Conservation (phyloP, 2,329 filamentous ascomycete genomes). For the Colletotrichum paranaense region DNA sequence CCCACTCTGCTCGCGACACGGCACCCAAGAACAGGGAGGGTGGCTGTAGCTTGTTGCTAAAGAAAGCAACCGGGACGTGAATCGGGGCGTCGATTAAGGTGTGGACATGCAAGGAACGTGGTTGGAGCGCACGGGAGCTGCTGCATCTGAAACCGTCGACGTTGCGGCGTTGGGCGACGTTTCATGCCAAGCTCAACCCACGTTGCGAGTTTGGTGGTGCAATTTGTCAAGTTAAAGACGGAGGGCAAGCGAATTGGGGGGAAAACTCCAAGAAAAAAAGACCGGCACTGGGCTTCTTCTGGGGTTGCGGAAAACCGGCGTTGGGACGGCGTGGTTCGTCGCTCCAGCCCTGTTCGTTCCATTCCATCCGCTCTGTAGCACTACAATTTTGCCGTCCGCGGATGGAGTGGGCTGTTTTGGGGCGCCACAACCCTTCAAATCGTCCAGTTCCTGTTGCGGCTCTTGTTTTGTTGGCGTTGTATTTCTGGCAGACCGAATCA, state of each 20-base stretch:
- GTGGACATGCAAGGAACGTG: slow-evolving; percentile 35
- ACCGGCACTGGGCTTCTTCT: neutral
- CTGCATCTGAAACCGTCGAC: slow-evolving; percentile 35
- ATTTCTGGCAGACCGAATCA: slow-evolving; percentile 7
- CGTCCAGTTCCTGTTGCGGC: slow-evolving; percentile 24
- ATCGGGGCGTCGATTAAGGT: slow-evolving; percentile 31
- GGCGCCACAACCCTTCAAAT: neutral
- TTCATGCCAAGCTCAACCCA: slow-evolving; percentile 32
- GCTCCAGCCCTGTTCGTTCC: slow-evolving; percentile 19
- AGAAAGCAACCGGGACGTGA: slow-evolving; percentile 32
- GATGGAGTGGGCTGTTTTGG: neutral
- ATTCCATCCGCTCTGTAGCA: slow-evolving; percentile 2
- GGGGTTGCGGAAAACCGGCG: neutral
- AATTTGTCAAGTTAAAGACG: slow-evolving; percentile 26
- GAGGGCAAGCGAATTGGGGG: neutral
- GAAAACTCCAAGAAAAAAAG: neutral
- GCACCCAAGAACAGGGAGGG: slow-evolving; percentile 14
- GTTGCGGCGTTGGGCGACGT: slow-evolving; percentile 35
- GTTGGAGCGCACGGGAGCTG: slow-evolving; percentile 33
- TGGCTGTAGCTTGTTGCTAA: slow-evolving; percentile 32
- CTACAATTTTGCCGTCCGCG: neutral
- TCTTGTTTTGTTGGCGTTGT: slow-evolving; percentile 25
- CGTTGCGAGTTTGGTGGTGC: slow-evolving; percentile 23
- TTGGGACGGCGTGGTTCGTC: slow-evolving; percentile 27
- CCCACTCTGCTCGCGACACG: neutral